phyloP scores from a whole-genome alignment of 2,329 filamentous ascomycete species.

The Ophioceras dolichostomum region DNA sequence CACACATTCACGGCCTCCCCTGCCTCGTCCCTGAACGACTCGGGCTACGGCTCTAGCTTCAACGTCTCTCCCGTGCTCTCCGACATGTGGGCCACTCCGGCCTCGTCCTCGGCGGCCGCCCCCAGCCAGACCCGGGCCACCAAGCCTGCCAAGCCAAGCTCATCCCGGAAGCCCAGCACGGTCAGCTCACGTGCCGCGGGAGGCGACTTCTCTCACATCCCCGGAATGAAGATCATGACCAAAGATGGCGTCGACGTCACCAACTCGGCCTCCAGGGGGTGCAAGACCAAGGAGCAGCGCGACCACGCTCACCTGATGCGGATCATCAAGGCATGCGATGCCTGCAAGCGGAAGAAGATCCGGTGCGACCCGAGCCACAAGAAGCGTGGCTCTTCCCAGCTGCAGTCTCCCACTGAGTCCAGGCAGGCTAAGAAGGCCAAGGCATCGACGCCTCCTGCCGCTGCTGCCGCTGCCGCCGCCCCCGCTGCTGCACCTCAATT shows the following conservation, averaged over 20 bases:
- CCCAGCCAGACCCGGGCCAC: slow-evolving; percentile 5
- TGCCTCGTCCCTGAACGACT: slow-evolving; percentile 29
- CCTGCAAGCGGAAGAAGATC: slow-evolving; percentile 50
- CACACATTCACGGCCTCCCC: slow-evolving; percentile 28
- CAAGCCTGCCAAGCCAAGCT: slow-evolving; percentile 13
- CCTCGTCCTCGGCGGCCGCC: slow-evolving; percentile 13
- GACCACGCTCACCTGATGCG: slow-evolving; percentile 56
- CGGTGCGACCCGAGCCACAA: slow-evolving; percentile 49
- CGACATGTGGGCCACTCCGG: slow-evolving; percentile 23
- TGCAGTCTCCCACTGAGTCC: slow-evolving; percentile 14
- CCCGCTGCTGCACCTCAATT: neutral
- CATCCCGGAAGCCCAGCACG: slow-evolving; percentile 13
- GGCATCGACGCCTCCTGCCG: slow-evolving; percentile 9
- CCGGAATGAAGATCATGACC: slow-evolving; percentile 56
- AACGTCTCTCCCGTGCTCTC: slow-evolving; percentile 36
- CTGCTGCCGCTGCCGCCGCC: slow-evolving; percentile 7
- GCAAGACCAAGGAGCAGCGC: slow-evolving; percentile 56
- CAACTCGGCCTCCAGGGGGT: slow-evolving; percentile 46
- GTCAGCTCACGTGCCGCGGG: slow-evolving; percentile 6
- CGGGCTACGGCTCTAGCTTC: slow-evolving; percentile 32
- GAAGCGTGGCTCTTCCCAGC: slow-evolving; percentile 26
- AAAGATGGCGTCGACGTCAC: slow-evolving; percentile 51
- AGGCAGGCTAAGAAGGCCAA: slow-evolving; percentile 31
- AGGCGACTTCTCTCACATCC: slow-evolving; percentile 38
- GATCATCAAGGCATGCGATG: slow-evolving; percentile 54